These are phyloP conservation scores for Styphnolobium japonicum DNA, from an alignment of 306 rosid genomes.

Conservation along the genomic window DNA sequence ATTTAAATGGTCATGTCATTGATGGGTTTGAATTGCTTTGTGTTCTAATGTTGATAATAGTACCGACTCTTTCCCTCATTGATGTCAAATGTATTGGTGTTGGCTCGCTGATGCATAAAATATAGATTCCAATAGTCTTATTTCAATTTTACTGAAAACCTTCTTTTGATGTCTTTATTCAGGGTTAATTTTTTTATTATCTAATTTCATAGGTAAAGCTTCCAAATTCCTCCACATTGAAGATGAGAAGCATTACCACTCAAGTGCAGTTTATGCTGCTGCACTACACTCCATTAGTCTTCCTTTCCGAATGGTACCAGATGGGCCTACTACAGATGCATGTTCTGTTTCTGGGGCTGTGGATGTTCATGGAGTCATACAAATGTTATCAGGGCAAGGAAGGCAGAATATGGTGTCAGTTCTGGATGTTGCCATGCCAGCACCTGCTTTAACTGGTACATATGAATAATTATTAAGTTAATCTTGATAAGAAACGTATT, in stretches of 20 bases:
- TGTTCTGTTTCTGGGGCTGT: slow-evolving; percentile 61
- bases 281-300: slow-evolving; percentile 75
- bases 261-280: slow-evolving; percentile 83
- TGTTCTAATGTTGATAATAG: background rate
- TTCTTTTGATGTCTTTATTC: slow-evolving; percentile 3
- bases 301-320: slow-evolving; percentile 77
- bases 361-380: slow-evolving; percentile 63
- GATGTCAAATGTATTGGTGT: slow-evolving; percentile 4
- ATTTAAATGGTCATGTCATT: background rate
- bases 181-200: slow-evolving; percentile 17
- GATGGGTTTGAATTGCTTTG: background rate
- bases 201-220: slow-evolving; percentile 64
- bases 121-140: slow-evolving; percentile 1
- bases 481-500: slow-evolving; percentile 11
- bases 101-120: slow-evolving; percentile 15
- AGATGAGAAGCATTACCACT: slow-evolving; percentile 72
- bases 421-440: slow-evolving; percentile 85
- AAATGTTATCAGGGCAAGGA: slow-evolving; percentile 68
- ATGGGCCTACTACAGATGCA: slow-evolving; percentile 58
- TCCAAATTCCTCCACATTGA: slow-evolving; percentile 54
- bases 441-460: slow-evolving; percentile 72
- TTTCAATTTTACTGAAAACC: slow-evolving; percentile 12
- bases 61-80: background rate
- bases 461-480: background rate
- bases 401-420: slow-evolving; percentile 79